Evolutionary conservation across 805 yeast genomes (phyloP), one percentile per base, ranked within the genome.

Genomic region (Sugiyamaella chiloensis): DNA sequence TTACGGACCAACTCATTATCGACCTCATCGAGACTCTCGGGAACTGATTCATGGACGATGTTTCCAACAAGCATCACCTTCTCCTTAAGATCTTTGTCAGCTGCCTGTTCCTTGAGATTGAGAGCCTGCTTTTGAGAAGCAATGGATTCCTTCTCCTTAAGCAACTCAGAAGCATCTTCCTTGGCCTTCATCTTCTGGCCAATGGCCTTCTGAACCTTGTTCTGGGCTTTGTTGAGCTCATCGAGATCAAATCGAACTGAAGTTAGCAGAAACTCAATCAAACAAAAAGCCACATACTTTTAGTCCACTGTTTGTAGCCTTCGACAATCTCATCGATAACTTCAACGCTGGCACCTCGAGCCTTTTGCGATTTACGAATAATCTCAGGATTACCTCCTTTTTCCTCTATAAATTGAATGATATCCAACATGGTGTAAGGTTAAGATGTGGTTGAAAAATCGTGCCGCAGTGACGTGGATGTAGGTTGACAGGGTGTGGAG

Each of bases 311-410:
- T 70, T 86, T 87, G 78, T 93, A 93, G 59, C 84, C 96, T 54
- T 72, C 76, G 65, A 93, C 87, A 66, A 93, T 90, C 72, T 91
- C 96, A 67, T 93, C 99, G 44, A 93, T 98, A 45, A 93, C 63
- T 70, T 93, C 99, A 45, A 90, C 98, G 29, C 93, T 73, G 59
- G 80, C 98, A 53, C 95, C 96, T 75, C 99, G 88, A 53, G 95
- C 96, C 68, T 73, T 81, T 70, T 93, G 99, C 31, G 97, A 90
- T 62, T 73, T 79, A 67, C 85, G 85, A 65, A 93, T 88, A 46
- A 74, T 74, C 58, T 90, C 91, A 36, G 99, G 96, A 68, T 90
- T 80, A 54, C 99, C 99, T 51, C 99, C 99, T 71, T 89, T 91
- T 65, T 93, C 99, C 59, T 83, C 96, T 59, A 93, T 83, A 67